Conservation (phyloP, 257 asterid species). For the Nicotiana attenuata region DNA sequence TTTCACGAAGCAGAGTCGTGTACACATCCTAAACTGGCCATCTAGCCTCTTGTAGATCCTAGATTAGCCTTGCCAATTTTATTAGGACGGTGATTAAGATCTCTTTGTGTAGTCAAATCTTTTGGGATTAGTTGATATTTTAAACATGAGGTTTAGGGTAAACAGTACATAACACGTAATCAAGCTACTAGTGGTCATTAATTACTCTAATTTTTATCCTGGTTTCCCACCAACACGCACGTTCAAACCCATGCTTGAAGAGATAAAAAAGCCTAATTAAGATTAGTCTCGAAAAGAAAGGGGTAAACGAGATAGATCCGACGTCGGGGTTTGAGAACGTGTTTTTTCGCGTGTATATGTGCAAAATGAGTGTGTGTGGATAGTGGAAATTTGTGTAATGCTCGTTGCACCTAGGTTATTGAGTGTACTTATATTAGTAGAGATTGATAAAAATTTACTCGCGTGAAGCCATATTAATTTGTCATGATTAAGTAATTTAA, state of each 20-base stretch:
- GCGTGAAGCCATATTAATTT: too few relatives aligned
- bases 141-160: not conserved
- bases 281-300: not conserved
- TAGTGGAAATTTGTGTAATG: not conserved
- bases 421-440: not conserved
- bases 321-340: conserved; percentile 17
- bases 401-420: not conserved
- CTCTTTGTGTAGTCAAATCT: not conserved
- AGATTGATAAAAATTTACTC: too few relatives aligned
- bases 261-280: not conserved
- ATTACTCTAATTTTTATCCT: not conserved
- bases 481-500: too few relatives aligned
- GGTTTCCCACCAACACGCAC: conserved; percentile 1
- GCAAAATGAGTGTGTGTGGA: conserved; percentile 9
- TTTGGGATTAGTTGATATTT: not conserved
- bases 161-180: not conserved
- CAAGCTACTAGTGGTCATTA: not conserved
- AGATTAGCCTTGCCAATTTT: conserved; percentile 2
- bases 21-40: not conserved
- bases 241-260: not conserved
- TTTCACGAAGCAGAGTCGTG: not conserved
- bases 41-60: not conserved
- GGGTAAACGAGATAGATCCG: conserved; percentile 9
- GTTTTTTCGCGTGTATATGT: not conserved
- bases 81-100: conserved; percentile 16